Evolutionary conservation across 495 filamentous ascomycete genomes (phyloP), one percentile per base, ranked within the genome.

Genomic region (Lasiosphaeris hirsuta): DNA sequence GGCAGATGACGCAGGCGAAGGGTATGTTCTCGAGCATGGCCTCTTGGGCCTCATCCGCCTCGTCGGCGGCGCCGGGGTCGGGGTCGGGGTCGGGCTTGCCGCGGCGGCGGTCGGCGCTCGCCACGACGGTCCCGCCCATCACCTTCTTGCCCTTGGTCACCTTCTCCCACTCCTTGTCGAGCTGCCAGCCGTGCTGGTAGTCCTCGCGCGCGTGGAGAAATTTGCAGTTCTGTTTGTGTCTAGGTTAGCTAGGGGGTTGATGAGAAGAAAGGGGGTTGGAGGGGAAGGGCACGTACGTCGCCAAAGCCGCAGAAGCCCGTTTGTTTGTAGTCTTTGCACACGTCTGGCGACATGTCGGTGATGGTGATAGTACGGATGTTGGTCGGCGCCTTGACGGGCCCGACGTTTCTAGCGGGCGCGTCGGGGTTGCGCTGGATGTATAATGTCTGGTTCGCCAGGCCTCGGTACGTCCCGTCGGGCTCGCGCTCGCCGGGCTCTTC

Each of bases 1-100:
- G 84, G 77, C 94, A 98, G 56, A 97, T 90, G 58, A 97, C 84
- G 66, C 94, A 98, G n/a, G 85, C 90, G 67, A 97, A 98, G 0
- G 94, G 94, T 34, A 97, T 96, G 56, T 84, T 87, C 68, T 95
- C 88, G 34, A 96, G 72, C 68, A 90, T 70, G 18, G 84, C 86
- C 58, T 90, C 89, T 57, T 94, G 89, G 2, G 85, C 83, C 14
- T 58, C 56, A 15, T 63, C 56, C 4, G 76, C 78, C 2, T 81
- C 81, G 3, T 58, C 56, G 45, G 65, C 57, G n/a, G n/a, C n/a
- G 0, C 80, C 79, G 9, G 53, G 39, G 46, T 57, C 57, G 9
- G 61, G 75, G 0, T 80, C 79, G 9, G 53, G 39, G 46, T 57
- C 57, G 9, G 61, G 75, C 61, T 17, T 75, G 73, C 52, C 39